Conservation (phyloP, 2,329 filamentous ascomycete species). For the Exophiala sp. region DNA sequence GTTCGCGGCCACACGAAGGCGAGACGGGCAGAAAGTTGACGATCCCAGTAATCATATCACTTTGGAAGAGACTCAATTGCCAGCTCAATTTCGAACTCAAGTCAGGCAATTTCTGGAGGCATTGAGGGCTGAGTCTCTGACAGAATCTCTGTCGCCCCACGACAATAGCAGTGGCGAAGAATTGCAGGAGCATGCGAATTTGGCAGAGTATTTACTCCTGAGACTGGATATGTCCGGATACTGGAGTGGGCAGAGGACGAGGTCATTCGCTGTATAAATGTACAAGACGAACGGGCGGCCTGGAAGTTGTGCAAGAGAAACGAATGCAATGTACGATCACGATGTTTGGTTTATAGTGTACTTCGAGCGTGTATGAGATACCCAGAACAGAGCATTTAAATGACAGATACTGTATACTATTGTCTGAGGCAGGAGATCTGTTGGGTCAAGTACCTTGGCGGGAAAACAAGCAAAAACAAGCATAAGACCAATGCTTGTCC, state of each 20-base stretch:
- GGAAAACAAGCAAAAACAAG: not conserved
- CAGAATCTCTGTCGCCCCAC: conserved; percentile 39
- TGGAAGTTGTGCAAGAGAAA: no score
- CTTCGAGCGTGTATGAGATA: no score
- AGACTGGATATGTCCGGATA: conserved; percentile 69
- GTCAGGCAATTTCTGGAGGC: conserved; percentile 68
- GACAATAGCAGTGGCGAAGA: conserved; percentile 28
- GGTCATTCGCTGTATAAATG: not conserved
- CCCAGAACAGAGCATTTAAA: no score
- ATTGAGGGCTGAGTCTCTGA: conserved; percentile 67
- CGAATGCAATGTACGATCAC: no score
- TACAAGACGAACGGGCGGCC: no score
- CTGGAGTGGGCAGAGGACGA: conserved; percentile 33
- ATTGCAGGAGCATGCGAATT: conserved; percentile 37
- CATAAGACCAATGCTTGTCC: not conserved
- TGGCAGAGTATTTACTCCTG: conserved; percentile 65
- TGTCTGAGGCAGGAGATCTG: no score
- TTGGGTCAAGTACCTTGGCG: not conserved
- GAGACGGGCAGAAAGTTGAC: conserved; percentile 24
- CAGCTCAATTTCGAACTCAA: conserved; percentile 66
- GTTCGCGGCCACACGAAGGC: conserved; percentile 53
- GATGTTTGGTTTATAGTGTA: no score
- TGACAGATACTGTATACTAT: no score
- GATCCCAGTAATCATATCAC: conserved; percentile 38
- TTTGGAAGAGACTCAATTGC: conserved; percentile 49